Percentiles rank a stretch among this genome's conserved stretches.
These are phyloP conservation scores for Leptographium lundbergii DNA, from an alignment of 2,329 filamentous ascomycete species.

Conservation along the genomic window DNA sequence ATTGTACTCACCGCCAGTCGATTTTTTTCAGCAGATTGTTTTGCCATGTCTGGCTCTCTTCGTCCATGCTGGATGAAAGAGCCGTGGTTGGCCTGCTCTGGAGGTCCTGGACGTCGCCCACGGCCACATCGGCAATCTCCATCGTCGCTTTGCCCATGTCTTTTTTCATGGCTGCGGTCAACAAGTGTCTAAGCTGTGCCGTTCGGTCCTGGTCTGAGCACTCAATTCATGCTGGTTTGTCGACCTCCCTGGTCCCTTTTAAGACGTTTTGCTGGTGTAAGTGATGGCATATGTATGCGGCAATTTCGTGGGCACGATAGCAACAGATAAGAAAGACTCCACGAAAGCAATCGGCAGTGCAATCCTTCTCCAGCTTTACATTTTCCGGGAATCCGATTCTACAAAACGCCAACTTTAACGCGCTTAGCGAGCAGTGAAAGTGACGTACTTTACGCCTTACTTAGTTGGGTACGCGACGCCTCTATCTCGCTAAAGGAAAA, in stretches of 20 bases:
- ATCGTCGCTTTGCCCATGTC: background rate
- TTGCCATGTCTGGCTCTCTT: background rate
- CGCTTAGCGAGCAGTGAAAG: background rate
- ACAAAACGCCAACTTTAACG: background rate
- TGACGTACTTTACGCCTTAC: background rate
- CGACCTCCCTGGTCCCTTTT: background rate
- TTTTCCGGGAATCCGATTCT: background rate
- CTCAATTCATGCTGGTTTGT: background rate
- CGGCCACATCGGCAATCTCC: background rate
- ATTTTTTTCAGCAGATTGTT: background rate
- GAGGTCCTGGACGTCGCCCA: background rate
- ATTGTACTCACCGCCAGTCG: background rate
- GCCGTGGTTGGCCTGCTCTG: background rate
- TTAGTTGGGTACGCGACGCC: background rate
- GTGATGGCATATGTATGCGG: background rate
- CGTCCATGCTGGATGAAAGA: background rate
- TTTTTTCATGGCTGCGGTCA: background rate
- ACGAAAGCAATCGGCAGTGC: background rate
- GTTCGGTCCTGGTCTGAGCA: no score
- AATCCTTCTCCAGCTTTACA: background rate
- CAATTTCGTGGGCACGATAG: background rate
- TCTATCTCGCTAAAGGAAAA: background rate
- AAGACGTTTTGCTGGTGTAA: background rate
- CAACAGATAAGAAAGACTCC: background rate
- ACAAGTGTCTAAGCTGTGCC: no score